A percentile compares a stretch with the other conserved stretches of the same genome.
phyloP scores from a whole-genome alignment of 805 yeast species.

The Limtongozyma cylindracea region DNA sequence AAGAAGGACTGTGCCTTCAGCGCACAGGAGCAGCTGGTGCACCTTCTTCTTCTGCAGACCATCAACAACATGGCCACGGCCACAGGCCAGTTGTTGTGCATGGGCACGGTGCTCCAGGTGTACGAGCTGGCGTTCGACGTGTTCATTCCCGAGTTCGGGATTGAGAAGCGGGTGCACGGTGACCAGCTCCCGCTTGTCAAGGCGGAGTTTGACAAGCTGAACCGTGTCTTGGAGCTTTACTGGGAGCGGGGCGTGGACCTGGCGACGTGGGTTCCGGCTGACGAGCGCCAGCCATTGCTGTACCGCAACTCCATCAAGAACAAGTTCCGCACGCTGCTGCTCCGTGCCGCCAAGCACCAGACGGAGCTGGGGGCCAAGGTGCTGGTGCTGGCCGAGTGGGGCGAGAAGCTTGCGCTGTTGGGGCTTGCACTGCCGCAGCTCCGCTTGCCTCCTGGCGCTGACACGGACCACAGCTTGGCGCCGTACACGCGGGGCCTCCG shows the following conservation, averaged over 20 bases:
- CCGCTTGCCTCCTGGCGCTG: conserved; percentile 3
- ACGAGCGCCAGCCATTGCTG: conserved; percentile 55
- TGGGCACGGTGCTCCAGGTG: conserved; percentile 77
- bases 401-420: conserved; percentile 20
- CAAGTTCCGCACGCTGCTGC: conserved; percentile 46
- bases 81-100: conserved; percentile 62
- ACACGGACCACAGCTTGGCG: conserved; percentile 14
- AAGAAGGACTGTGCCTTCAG: conserved; percentile 82
- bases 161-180: conserved; percentile 90
- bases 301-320: conserved; percentile 60
- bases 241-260: conserved; percentile 91
- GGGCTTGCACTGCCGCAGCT: conserved; percentile 22
- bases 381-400: conserved; percentile 14
- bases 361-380: conserved; percentile 8
- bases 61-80: conserved; percentile 45
- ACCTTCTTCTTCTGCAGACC: conserved; percentile 60
- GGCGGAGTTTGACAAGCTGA: conserved; percentile 66
- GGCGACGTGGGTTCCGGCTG: conserved; percentile 79
- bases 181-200: conserved; percentile 83
- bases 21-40: conserved; percentile 91
- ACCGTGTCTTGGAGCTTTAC: conserved; percentile 49
- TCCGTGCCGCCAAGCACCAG: conserved; percentile 44
- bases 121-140: conserved; percentile 94
- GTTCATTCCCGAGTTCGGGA: conserved; percentile 76
- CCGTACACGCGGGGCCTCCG: conserved; percentile 31